These are phyloP conservation scores for Aspergillus viridinutans DNA, from an alignment of 2,329 filamentous ascomycete genomes.

Conservation along the genomic window DNA sequence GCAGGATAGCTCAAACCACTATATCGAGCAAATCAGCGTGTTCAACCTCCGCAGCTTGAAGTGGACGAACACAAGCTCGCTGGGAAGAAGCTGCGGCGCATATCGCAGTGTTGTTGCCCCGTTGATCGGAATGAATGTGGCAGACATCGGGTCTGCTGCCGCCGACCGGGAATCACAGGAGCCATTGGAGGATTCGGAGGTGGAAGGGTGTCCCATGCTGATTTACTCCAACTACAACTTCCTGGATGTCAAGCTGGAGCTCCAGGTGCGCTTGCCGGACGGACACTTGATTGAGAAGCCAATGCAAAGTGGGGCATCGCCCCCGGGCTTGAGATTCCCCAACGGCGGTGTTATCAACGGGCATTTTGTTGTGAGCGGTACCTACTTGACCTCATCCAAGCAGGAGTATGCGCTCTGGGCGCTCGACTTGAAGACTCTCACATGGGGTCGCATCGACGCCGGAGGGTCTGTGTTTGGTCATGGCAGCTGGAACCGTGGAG, in stretches of 20 bases:
- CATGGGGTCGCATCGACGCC: slow-evolving; percentile 94
- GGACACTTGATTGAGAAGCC: slow-evolving; percentile 79
- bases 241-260: slow-evolving; percentile 88
- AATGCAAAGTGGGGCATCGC: slow-evolving; percentile 78
- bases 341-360: slow-evolving; percentile 95
- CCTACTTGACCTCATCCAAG: slow-evolving; percentile 94
- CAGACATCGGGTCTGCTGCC: slow-evolving; percentile 41
- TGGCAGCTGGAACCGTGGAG: slow-evolving; percentile 94
- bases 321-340: slow-evolving; percentile 88
- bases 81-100: slow-evolving; percentile 90
- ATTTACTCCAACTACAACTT: slow-evolving; percentile 99
- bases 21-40: slow-evolving; percentile 97
- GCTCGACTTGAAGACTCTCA: slow-evolving; percentile 78
- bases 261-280: slow-evolving; percentile 82
- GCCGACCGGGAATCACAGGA: slow-evolving; percentile 37
- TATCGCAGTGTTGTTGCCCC: slow-evolving; percentile 94
- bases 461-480: slow-evolving; percentile 92
- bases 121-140: slow-evolving; percentile 49
- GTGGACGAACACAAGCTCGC: slow-evolving; percentile 83
- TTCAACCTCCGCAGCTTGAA: slow-evolving; percentile 94
- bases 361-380: slow-evolving; percentile 95
- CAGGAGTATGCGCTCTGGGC: slow-evolving; percentile 98
- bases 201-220: slow-evolving; percentile 65
- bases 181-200: slow-evolving; percentile 25
- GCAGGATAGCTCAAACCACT: slow-evolving; percentile 95